Base-by-base conservation (phyloP, 116 monocot species). In the Trichopus zeylanicus region DNA sequence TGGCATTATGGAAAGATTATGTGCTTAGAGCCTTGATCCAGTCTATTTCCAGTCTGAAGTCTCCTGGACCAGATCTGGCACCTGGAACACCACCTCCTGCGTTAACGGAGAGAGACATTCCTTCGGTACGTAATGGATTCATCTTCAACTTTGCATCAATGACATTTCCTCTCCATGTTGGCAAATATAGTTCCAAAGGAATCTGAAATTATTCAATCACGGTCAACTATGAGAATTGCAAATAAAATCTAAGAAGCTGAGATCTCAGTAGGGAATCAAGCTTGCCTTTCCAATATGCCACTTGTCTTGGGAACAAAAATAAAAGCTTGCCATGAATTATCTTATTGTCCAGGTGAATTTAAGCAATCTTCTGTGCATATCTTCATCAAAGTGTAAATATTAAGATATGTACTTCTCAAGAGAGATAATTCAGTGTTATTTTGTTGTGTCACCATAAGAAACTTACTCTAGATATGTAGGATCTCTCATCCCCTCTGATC, bases 341-440 rank as follows among this genome's bases (percentile, higher is more conserved):
- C 89, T 76, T 89, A 89, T 61, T 86, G 83, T 13, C 73, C 86
- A 25, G 94, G 94, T 46, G 81, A 83, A 74, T 89, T 95, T 24
- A 97, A 78, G 91, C 95, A 97, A 63, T 97, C 90, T 57, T 97
- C 95, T 7, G 95, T 95, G 66, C 90, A 91, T 67, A 97, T 87
- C 93, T 94, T 68, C 37, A 82, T 39, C 20, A 47, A 21, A 57
- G 26, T 7, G 19, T 19, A 57, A 57, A 19, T 18, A 19, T 48
- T 48, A 48, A 48, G 10, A n/a, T n/a, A n/a, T n/a, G n/a, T n/a
- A n/a, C n/a, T n/a, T n/a, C n/a, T n/a, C n/a, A n/a, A n/a, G n/a
- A n/a, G n/a, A n/a, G n/a, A n/a, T n/a, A n/a, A n/a, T n/a, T n/a
- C n/a, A n/a, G n/a, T n/a, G n/a, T n/a, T n/a, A n/a, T n/a, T n/a